Conservation (phyloP, 495 filamentous ascomycete genomes). For the Penicillium cinerascens region DNA sequence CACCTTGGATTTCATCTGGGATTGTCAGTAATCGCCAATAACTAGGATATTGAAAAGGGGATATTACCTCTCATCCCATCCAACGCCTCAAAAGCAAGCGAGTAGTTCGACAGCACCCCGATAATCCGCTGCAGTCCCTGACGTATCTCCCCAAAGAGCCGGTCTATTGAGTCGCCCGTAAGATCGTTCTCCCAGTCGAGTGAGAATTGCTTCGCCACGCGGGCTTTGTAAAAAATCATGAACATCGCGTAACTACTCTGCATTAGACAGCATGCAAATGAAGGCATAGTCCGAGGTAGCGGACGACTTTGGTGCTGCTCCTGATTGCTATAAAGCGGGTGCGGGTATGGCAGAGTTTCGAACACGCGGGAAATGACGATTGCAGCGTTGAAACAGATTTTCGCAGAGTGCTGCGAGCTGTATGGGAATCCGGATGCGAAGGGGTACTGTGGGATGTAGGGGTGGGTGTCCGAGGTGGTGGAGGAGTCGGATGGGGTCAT, state of each 20-base stretch:
- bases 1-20: constrained; percentile 44
- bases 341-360: constrained; percentile 47
- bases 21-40: constrained; percentile 5
- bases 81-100: constrained; percentile 56
- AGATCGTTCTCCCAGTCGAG: constrained; percentile 33
- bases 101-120: constrained; percentile 52
- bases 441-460: constrained; percentile 25
- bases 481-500: constrained; percentile 38
- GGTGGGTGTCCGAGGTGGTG: constrained; percentile 33
- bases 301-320: constrained; percentile 25
- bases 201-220: constrained; percentile 45
- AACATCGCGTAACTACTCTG: constrained; percentile 60
- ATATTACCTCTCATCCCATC: constrained; percentile 59
- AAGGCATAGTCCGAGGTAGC: constrained; percentile 55
- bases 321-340: constrained; percentile 30
- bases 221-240: constrained; percentile 52
- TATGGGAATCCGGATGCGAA: constrained; percentile 47
- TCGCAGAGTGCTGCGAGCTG: constrained; percentile 50
- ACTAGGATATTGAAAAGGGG: background rate
- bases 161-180: constrained; percentile 34
- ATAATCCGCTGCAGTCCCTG: constrained; percentile 51
- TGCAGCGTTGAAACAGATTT: constrained; percentile 51
- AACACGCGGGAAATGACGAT: constrained; percentile 52
- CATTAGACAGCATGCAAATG: constrained; percentile 61
- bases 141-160: constrained; percentile 51